Evolutionary conservation across 2,329 filamentous ascomycete genomes (phyloP), one percentile per base, ranked within the genome.

Genomic region (Fusarium sacchari): DNA sequence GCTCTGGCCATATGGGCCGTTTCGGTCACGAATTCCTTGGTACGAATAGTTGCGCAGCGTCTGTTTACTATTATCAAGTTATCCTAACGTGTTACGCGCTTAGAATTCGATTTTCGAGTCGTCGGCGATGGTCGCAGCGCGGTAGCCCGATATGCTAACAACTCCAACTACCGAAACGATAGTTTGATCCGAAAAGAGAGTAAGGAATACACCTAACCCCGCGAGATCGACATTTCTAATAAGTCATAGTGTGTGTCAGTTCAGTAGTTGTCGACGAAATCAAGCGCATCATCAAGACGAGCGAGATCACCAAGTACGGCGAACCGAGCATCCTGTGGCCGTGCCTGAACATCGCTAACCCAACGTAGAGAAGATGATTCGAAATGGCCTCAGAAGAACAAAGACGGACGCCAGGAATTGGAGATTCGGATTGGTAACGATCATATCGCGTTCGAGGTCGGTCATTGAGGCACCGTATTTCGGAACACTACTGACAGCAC

Each of bases 331-430:
- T 15, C 49, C 50, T 24, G 22, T 42, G 34, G 30, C 22, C 30
- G 36, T 28, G 20, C 75, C n/a, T 44, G 56, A 56, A 32, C 57
- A 37, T 36, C 26, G 14, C 75, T 78, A 67, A 78, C 64, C 30
- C 39, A 47, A 17, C 37, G 36, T 76, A 97, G 94, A 86, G 96
- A 99, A 91, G 96, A 99, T 81, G 96, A 99, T 82, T 93, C 92
- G 32, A 98, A 98, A 82, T 99, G 96, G 96, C 96, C 96, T 2
- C 94, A 97, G 83, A 99, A 98, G 89, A 99, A 99, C 86, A 98
- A 98, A 85, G 96, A 99, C 79, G 96, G 96, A 40, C 91, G 96
- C 73, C 96, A 99, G 82, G 96, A 99, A 84, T 88, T 99, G 53
- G 96, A 99, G 83, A 98, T 99, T 67, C 90, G 95, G 55, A 82